A percentile compares a stretch with the other conserved stretches of the same genome.
phyloP scores from a whole-genome alignment of 2,329 filamentous ascomycete species.

The Fonsecaea erecta region DNA sequence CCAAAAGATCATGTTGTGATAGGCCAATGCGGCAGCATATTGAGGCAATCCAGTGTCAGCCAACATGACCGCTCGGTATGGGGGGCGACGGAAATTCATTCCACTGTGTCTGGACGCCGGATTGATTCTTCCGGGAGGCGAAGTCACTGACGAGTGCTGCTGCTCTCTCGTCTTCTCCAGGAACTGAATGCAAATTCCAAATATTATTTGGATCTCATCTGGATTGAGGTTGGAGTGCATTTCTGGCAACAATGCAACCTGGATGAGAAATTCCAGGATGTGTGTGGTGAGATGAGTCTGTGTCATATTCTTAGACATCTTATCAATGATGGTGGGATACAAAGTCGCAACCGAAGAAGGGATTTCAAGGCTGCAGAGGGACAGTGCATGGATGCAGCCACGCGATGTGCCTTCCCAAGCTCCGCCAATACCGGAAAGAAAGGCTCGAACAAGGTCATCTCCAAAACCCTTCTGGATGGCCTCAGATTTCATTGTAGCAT shows the following conservation, averaged over 20 bases:
- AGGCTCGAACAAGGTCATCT: constrained; percentile 84
- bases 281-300: constrained; percentile 90
- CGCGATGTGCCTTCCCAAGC: constrained; percentile 84
- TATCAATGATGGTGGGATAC: constrained; percentile 82
- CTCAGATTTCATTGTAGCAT: constrained; percentile 67
- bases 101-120: constrained; percentile 33
- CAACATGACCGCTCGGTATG: constrained; percentile 44
- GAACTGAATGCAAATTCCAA: constrained; percentile 93
- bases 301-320: constrained; percentile 95
- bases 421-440: constrained; percentile 76
- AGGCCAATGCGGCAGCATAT: constrained; percentile 91
- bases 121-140: constrained; percentile 38
- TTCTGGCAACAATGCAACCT: constrained; percentile 80
- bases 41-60: constrained; percentile 78
- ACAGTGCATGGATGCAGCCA: constrained; percentile 90
- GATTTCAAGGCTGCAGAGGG: constrained; percentile 93
- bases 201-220: constrained; percentile 91
- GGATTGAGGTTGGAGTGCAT: constrained; percentile 87
- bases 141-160: constrained; percentile 39
- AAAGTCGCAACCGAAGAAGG: constrained; percentile 85
- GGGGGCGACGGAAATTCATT: constrained; percentile 30
- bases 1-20: constrained; percentile 97
- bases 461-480: constrained; percentile 71
- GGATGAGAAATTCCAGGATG: constrained; percentile 92
- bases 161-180: constrained; percentile 80